A percentile compares a stretch with the other conserved stretches of the same genome.
These are phyloP conservation scores for Acorus gramineus DNA, from an alignment of 106 monocot species.

Conservation along the genomic window DNA sequence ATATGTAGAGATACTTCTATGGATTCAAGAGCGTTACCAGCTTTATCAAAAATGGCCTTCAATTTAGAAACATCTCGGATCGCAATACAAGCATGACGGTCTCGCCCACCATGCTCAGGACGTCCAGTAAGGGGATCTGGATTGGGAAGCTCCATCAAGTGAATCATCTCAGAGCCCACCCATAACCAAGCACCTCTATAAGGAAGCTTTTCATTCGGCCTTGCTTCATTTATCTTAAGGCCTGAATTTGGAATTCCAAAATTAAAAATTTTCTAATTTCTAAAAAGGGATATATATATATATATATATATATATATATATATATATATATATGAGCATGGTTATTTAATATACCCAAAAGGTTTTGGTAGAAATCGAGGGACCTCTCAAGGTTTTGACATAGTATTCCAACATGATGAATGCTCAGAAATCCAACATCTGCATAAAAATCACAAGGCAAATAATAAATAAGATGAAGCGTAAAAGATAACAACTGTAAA, in stretches of 20 bases:
- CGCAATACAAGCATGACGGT: conserved; percentile 93
- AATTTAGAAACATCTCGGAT: conserved; percentile 75
- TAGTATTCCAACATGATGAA: conserved; percentile 95
- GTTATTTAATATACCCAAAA: conserved; percentile 52
- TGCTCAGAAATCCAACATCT: conserved; percentile 80
- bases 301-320: not conserved
- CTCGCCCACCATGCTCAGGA: conserved; percentile 92
- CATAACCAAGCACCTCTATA: conserved; percentile 98
- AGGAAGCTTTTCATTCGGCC: conserved; percentile 88
- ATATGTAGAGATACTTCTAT: too few relatives aligned
- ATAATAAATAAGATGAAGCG: too few relatives aligned
- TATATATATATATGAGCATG: not conserved
- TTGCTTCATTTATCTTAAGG: conserved; percentile 83
- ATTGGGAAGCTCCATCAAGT: conserved; percentile 99
- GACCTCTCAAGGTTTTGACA: conserved; percentile 92
- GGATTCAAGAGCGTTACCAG: conserved; percentile 31
- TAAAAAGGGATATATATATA: not conserved
- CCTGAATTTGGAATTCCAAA: conserved; percentile 25
- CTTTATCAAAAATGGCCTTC: conserved; percentile 75
- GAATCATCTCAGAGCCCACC: conserved; percentile 98
- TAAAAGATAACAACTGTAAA: too few relatives aligned
- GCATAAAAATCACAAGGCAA: conserved; percentile 5
- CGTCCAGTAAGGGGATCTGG: conserved; percentile 98
- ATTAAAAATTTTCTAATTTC: conserved; percentile 3
- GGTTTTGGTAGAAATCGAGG: conserved; percentile 78